Evolutionary conservation across 2,329 filamentous ascomycete species (phyloP).

Genomic region (Calonectria ilicicola): DNA sequence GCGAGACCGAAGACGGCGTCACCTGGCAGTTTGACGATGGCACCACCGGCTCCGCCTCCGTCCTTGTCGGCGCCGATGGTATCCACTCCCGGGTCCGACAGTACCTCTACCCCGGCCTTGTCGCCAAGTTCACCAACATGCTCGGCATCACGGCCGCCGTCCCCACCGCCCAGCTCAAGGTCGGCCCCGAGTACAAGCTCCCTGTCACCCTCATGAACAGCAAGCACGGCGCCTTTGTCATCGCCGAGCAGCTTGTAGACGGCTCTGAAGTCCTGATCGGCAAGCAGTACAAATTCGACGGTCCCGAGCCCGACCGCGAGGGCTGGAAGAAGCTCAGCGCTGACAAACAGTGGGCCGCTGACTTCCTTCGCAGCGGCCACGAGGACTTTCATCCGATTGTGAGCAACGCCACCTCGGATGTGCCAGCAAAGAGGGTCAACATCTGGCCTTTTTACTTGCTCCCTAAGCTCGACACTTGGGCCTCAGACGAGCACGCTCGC

Average conservation of each 20-base stretch:
- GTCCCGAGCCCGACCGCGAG: slow-evolving; percentile 50
- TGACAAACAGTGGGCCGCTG: slow-evolving; percentile 53
- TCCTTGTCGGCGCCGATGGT: slow-evolving; percentile 69
- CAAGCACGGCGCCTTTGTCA: slow-evolving; percentile 60
- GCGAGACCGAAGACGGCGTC: slow-evolving; percentile 54
- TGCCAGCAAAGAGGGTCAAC: slow-evolving; percentile 50
- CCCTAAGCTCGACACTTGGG: slow-evolving; percentile 59
- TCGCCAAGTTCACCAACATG: slow-evolving; percentile 63
- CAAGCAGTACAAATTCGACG: slow-evolving; percentile 51
- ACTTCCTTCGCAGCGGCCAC: slow-evolving; percentile 48
- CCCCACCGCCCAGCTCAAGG: slow-evolving; percentile 51
- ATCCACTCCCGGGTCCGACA: slow-evolving; percentile 68
- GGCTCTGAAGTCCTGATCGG: slow-evolving; percentile 63
- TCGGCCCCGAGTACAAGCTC: slow-evolving; percentile 50
- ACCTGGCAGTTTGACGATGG: slow-evolving; percentile 62
- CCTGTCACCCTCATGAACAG: slow-evolving; percentile 58
- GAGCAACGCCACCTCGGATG: slow-evolving; percentile 45
- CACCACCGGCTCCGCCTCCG: slow-evolving; percentile 48
- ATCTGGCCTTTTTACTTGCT: slow-evolving; percentile 64
- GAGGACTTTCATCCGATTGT: slow-evolving; percentile 53
- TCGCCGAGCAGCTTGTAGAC: slow-evolving; percentile 61
- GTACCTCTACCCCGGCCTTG: slow-evolving; percentile 61
- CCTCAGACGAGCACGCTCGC: slow-evolving; percentile 46
- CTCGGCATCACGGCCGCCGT: slow-evolving; percentile 51
- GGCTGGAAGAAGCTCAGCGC: slow-evolving; percentile 56